Base-by-base conservation (phyloP, 2,329 filamentous ascomycete species). In the Ceratocystis lukuohia region DNA sequence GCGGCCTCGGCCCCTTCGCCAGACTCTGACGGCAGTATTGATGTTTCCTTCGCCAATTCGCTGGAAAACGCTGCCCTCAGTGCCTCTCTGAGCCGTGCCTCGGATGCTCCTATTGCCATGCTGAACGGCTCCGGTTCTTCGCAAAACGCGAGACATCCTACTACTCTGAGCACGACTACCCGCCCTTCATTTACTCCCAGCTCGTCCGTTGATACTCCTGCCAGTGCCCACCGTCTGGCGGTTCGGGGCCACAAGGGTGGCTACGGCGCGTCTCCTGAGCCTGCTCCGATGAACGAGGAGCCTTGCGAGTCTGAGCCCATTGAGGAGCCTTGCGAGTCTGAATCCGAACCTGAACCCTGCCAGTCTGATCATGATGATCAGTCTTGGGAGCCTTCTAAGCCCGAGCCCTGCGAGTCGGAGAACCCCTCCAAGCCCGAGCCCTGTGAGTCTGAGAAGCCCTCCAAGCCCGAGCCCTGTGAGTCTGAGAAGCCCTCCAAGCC, bases 181-280 rank as follows among this genome's bases (percentile, higher is more conserved):
- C 66, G 61, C 66, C 59, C 63, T 41, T 61, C 56, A 59, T 50
- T 50, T 33, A 50, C 64, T 59, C 45, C 66, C 64, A 61, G 59
- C 66, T 68, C 66, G 64, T 68, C 66, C 59, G 41, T 64, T 53
- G 63, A 22, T 63, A 65, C 66, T 65, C 59, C 66, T 65, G 48
- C 66, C 63, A 68, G 64, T 59, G 64, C 66, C 66, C 66, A 68
- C 66, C 66, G 63, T 68, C 66, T 68, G 64, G 66, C 63, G 63
- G 66, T 46, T 68, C 63, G 66, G 66, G 66, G 63, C 66, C 66
- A 68, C 66, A 68, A 68, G 66, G 59, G 66, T 68, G 66, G 66
- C 66, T 68, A 68, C 66, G 63, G 59, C 66, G 63, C 66, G 59
- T 65, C 66, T 68, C 66, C 66, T 62, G 61, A 68, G 66, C 66